Evolutionary conservation across 2,329 filamentous ascomycete species (phyloP), one percentile per base, ranked within the genome.

Genomic region (Fragosphaeria purpurea): DNA sequence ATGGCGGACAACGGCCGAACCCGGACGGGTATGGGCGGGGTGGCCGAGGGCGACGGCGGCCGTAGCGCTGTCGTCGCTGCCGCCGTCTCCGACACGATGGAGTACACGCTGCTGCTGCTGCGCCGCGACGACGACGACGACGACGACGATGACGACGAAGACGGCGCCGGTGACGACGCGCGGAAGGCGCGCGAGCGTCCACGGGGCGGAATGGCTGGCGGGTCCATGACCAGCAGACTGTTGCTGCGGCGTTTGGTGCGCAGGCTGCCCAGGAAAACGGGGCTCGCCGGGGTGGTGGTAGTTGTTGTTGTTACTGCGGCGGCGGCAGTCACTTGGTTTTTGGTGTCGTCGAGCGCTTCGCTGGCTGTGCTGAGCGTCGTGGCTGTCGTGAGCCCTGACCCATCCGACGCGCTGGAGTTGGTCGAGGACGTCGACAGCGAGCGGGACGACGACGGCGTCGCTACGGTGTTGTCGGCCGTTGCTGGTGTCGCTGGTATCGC

Each of bases 371-470:
- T 46, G 34, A n/a, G 39, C 10, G 30, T 12, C 12, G 4, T 49
- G 13, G 12, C 30, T 2, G 35, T 30, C 1, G 47, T 51, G 5
- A 34, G 41, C 1, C 42, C 30, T 1, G 55, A 50, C 6, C 46
- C 33, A 0, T 47, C 42, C 6, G 59, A 52, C 7, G 56, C 52
- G 8, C 53, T 52, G 6, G 59, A 58, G 3, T 50, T 55, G 7
- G 54, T 61, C 4, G 60, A 58, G 3, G 62, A 56, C 7, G 56
- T 57, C 5, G 60, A 56, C 6, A 62, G 57, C 6, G 64, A 60
- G 1, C 55, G 57, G 9, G 44, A 11, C 5, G 54, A 48, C 4
- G 48, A 50, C 5, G 50, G 49, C 11, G 50, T 53, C 7, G 43
- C 35, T 1, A 43, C 37, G 4, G 43, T 35, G 12, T 47, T 41